These are phyloP conservation scores for Pelargonium hybrid DNA, from an alignment of 441 rosid genomes.

Conservation along the genomic window DNA sequence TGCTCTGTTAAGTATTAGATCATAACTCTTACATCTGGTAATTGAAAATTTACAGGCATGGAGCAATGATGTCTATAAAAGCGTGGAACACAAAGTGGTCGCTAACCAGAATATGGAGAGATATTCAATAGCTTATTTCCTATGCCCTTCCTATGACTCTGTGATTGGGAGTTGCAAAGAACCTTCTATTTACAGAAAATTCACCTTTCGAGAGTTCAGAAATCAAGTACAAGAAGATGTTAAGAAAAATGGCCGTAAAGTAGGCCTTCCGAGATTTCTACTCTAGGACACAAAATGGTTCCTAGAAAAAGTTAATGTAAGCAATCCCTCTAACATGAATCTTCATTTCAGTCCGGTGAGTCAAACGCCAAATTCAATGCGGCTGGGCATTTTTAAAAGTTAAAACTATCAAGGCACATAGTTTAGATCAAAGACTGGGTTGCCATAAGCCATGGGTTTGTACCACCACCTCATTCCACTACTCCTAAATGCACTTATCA, in stretches of 20 bases:
- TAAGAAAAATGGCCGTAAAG: constrained; percentile 39
- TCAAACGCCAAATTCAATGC: neutral
- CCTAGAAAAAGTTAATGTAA: neutral
- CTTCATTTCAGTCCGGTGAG: neutral
- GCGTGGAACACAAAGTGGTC: constrained; percentile 54
- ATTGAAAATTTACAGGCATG: constrained; percentile 35
- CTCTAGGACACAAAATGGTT: constrained; percentile 4
- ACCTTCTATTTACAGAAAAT: constrained; percentile 33
- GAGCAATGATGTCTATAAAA: constrained; percentile 56
- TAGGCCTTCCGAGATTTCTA: constrained; percentile 51
- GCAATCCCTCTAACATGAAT: no score
- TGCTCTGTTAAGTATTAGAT: neutral
- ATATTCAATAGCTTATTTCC: constrained; percentile 50
- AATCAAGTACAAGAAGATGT: constrained; percentile 52
- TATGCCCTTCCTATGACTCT: constrained; percentile 51
- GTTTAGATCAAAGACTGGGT: neutral
- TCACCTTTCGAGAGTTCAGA: constrained; percentile 51
- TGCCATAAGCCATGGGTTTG: neutral
- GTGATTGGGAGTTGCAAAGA: constrained; percentile 35
- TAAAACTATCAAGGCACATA: neutral
- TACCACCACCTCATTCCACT: neutral
- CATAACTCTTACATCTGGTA: neutral
- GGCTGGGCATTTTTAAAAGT: neutral
- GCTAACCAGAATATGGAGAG: constrained; percentile 39
- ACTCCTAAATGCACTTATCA: neutral